Evolutionary conservation across 2,329 filamentous ascomycete genomes (phyloP), one percentile per base, ranked within the genome.

Genomic region (Ascochyta fabae): DNA sequence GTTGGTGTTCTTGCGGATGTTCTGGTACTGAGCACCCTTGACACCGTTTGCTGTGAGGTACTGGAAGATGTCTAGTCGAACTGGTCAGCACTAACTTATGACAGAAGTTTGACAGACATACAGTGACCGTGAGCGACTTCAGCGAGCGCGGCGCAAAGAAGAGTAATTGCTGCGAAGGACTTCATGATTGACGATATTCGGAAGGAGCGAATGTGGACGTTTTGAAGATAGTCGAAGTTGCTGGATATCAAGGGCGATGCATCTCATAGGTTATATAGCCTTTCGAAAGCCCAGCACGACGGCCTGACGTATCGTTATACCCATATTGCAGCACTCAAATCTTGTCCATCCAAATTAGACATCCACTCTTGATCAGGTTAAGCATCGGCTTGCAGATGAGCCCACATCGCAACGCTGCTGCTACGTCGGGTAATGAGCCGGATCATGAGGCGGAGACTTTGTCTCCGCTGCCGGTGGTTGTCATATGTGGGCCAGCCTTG

Each of bases 1-100:
- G 62, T 76, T 76, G 4, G 73, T 72, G 50, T 76, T 75, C 15
- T 58, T 66, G n/a, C 74, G 64, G 42, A 77, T 65, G 58, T 75
- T 73, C 54, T 76, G 72, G 52, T 71, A 75, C 10, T 64, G 60
- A 16, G 57, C 67, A 34, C 72, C 73, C 56, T 75, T 72, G 10
- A 51, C 58, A 31, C 72, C 72, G 55, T 75, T 75, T 26, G 72
- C 70, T n/a, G 68, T 75, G 6, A 77, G 63, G 59, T 60, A 65
- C 45, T 76, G 64, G 68, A 76, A 77, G 42, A 75, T 75, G 59
- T 77, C 73, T 76, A 47, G 5, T 15, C 19, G 34, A 15, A 29
- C n/a, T 38, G n/a, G 4, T 44, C 24, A 41, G 39, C 24, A 8
- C 6, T n/a, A 33, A 8, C 6, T 31, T 38, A 0, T 29, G 24